Percentiles rank a stretch among this genome's conserved stretches.
Evolutionary conservation across 768 basidiomycete species (phyloP).

Genomic region (Hysterangium stoloniferum): DNA sequence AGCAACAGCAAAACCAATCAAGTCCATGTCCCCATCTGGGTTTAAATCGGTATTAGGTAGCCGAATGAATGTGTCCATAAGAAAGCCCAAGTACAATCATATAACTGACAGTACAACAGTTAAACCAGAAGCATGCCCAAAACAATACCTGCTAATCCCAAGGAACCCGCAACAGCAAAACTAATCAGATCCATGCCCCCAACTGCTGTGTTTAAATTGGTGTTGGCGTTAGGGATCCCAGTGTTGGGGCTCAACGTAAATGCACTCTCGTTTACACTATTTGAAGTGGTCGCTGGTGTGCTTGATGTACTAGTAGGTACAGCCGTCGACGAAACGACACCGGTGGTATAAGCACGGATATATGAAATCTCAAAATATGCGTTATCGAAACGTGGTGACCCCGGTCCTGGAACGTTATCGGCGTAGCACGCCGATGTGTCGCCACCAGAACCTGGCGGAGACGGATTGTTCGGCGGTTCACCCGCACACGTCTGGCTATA

Average conservation of each 20-base stretch:
- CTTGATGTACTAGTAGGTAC: background rate
- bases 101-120: no score
- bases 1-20: no score
- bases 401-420: conserved; percentile 47
- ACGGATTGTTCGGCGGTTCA: conserved; percentile 9
- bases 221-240: background rate
- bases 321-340: conserved; percentile 15
- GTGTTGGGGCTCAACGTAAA: background rate
- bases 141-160: no score
- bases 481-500: conserved; percentile 35
- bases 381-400: conserved; percentile 45
- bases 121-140: no score
- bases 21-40: no score
- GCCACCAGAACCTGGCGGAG: conserved; percentile 1
- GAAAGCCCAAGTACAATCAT: no score
- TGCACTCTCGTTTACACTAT: background rate
- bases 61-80: no score
- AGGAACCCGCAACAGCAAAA: no score
- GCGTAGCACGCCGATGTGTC: conserved; percentile 31
- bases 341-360: conserved; percentile 49
- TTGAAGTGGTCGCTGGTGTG: background rate
- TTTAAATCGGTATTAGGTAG: no score
- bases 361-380: conserved; percentile 65
- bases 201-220: no score
- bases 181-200: no score